These are phyloP conservation scores for Vitis hybrid DNA, from an alignment of 177 flowering plant species.

Conservation along the genomic window DNA sequence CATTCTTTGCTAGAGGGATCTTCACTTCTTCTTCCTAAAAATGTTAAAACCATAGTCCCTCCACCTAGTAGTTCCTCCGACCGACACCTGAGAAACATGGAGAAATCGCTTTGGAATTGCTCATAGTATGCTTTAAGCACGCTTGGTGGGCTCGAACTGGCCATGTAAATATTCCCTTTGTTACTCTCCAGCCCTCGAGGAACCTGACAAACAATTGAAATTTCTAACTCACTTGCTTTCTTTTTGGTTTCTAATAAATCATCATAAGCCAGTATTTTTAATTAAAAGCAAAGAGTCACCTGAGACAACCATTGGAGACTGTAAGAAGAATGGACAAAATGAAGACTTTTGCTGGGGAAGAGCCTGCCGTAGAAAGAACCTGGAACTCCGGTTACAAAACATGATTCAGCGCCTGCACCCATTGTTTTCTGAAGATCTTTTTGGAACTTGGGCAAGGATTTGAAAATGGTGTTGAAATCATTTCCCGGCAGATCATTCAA, in stretches of 20 bases:
- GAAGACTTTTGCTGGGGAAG: constrained; percentile 16
- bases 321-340: constrained; percentile 29
- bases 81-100: constrained; percentile 37
- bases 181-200: constrained; percentile 25
- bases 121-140: constrained; percentile 19
- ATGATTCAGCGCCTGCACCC: constrained; percentile 2
- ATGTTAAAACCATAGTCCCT: constrained; percentile 59
- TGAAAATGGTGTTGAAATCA: constrained; percentile 28
- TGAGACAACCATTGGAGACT: constrained; percentile 26
- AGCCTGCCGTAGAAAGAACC: constrained; percentile 28
- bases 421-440: constrained; percentile 6
- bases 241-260: neutral
- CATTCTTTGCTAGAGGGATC: constrained; percentile 39
- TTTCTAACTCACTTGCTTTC: neutral
- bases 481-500: constrained; percentile 31
- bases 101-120: constrained; percentile 41
- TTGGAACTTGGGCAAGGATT: constrained; percentile 14
- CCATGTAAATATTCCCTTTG: constrained; percentile 24
- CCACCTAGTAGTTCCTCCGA: constrained; percentile 40
- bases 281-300: constrained; percentile 7
- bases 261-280: neutral
- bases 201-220: constrained; percentile 12
- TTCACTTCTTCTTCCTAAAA: constrained; percentile 40
- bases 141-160: constrained; percentile 15
- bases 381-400: constrained; percentile 23